Evolutionary conservation across 2,329 filamentous ascomycete genomes (phyloP), one percentile per base, ranked within the genome.

Genomic region (Drechslerella coelobrocha): DNA sequence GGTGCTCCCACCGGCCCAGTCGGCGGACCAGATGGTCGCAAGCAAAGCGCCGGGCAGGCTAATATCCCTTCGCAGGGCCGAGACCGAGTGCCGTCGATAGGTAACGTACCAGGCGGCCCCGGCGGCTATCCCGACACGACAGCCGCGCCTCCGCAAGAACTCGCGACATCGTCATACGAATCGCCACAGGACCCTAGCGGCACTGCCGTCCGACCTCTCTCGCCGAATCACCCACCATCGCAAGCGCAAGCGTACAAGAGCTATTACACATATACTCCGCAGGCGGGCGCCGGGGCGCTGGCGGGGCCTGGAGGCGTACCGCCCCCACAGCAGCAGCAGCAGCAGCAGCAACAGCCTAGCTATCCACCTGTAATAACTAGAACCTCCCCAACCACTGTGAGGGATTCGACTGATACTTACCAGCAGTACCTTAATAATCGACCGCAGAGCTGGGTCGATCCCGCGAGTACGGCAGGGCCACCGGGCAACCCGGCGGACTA

Each of bases 131-230:
- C 56, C 65, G 72, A 61, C 27, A 17, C 62, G 59, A 34, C 43
- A 48, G 31, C 61, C 43, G 21, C 72, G 14, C 75, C 86, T 73
- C 86, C 89, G 0, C 90, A 92, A 79, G 90, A 93, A 79, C 82
- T 93, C 50, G 88, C 89, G 24, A 91, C 89, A 0, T 89, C 89
- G 0, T 86, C 85, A 8, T 92, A 92, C 76, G 89, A 92, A 78
- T 89, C 89, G 2, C 89, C 76, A 83, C 82, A 76, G 80, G 81
- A 27, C 79, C 77, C 72, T 79, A 80, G 47, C 50, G 62, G 77
- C 78, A 12, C 7, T 7, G 29, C 29, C 34, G 34, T 39, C 4
- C 14, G 79, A 79, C 21, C 79, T 17, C 27, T 59, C 9, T 62
- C 59, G 29, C 59, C 54, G 10, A 56, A 43, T 2, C 54, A 63